A percentile compares a stretch with the other conserved stretches of the same genome.
phyloP scores from a whole-genome alignment of 2,329 filamentous ascomycete species.

The Setomelanomma holmii region DNA sequence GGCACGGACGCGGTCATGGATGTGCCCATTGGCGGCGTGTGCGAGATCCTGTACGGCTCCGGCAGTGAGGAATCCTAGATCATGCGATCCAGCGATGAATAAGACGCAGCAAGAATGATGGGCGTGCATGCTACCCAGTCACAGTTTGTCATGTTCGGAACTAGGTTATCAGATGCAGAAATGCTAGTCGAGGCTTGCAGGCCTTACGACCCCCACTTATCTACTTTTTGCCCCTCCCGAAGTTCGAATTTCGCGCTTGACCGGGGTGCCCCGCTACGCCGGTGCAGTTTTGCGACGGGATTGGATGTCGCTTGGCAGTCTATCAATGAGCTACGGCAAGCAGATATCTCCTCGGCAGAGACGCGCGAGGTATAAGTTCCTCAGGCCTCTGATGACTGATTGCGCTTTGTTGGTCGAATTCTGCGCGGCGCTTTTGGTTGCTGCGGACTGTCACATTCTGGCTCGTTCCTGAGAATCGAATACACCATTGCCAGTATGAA shows the following conservation, averaged over 20 bases:
- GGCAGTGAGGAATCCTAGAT: constrained; percentile 66
- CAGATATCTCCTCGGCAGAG: constrained; percentile 23
- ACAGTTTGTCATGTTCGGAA: neutral
- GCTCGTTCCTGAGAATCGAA: too few species aligned
- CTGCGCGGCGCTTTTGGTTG: neutral
- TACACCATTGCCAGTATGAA: constrained; percentile 38
- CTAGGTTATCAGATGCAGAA: constrained; percentile 5
- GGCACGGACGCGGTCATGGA: constrained; percentile 98
- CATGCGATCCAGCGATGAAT: too few species aligned
- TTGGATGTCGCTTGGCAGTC: constrained; percentile 12
- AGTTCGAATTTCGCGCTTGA: constrained; percentile 19
- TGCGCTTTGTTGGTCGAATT: constrained; percentile 1
- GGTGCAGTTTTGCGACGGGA: constrained; percentile 2
- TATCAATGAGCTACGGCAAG: constrained; percentile 19
- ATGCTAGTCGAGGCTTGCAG: constrained; percentile 24
- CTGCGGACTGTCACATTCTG: neutral
- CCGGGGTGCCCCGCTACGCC: constrained; percentile 18
- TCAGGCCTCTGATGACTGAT: neutral
- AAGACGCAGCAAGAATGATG: too few species aligned
- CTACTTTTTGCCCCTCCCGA: constrained; percentile 20
- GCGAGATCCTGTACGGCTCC: constrained; percentile 94
- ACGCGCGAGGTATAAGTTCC: constrained; percentile 24
- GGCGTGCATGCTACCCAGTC: neutral
- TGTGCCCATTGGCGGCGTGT: constrained; percentile 91
- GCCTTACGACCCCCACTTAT: constrained; percentile 27